Base-by-base conservation (phyloP, 208 protist genomes). In the Herpetomonas samuelpessoai region DNA sequence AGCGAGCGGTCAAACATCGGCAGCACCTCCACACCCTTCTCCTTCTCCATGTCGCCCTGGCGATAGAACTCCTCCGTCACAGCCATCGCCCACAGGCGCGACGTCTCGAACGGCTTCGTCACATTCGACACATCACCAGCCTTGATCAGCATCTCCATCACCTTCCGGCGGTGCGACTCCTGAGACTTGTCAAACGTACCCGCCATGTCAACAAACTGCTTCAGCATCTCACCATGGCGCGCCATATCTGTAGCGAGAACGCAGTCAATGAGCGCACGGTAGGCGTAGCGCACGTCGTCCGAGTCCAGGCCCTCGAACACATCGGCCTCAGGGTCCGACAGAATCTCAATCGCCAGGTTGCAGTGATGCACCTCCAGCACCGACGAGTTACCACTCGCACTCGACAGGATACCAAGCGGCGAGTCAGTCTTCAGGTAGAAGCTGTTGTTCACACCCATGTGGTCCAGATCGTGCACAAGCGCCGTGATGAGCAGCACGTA, bases 371-470 rank as follows among this genome's bases (percentile, higher is more conserved):
- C 84, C 66, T 94, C 83, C 47, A 94, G 72, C 65, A 94, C 87
- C 3, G 79, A 88, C 44, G 65, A 87, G 65, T 88, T 90, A 57
- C 87, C 87, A 57, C 82, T 90, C 47, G 84, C 82, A 41, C 80
- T 89, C 28, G 82, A 90, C 41, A 94, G 56, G 41, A 92, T 89
- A 55, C 87, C 87, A 9, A 94, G 71, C 41, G 87, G 87, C 31
- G 87, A 90, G 54, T 94, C 87, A 21, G 82, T 91, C 70, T 91
- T 94, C 27, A 94, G 69, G 62, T 90, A 88, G 68, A 94, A 94
- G 69, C 81, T 91, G 80, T 94, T 94, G 77, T 94, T 94, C 67
- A 94, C 71, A 44, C 87, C 87, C 87, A 94, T 94, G 65, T 94
- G 87, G 63, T 93, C 86, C 45, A 93, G 69, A 57, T 93, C 87